Percentiles rank a stretch among this genome's conserved stretches.
These are phyloP conservation scores for Peronospora farinosa DNA, from an alignment of 352 stramenopile species.

Conservation along the genomic window DNA sequence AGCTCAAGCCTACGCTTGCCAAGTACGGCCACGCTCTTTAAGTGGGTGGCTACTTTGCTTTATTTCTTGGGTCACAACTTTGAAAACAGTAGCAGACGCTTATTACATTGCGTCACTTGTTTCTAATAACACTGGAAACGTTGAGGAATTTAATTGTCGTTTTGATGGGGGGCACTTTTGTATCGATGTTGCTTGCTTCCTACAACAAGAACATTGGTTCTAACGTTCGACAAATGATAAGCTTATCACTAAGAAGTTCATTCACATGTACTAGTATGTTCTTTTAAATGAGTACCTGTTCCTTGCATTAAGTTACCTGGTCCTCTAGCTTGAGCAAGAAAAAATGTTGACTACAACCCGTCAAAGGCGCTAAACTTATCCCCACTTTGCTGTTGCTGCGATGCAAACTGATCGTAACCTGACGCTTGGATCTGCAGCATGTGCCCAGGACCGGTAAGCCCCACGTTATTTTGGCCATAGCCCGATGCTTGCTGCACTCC, in stretches of 20 bases:
- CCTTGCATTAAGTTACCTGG: slow-evolving; percentile 4
- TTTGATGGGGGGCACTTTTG: neutral
- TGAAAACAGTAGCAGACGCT: slow-evolving; percentile 21
- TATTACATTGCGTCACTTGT: slow-evolving; percentile 18
- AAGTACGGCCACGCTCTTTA: slow-evolving; percentile 78
- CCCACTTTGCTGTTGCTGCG: slow-evolving; percentile 42
- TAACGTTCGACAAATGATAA: neutral
- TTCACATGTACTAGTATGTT: too few species aligned
- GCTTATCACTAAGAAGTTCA: too few species aligned
- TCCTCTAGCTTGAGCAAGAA: neutral
- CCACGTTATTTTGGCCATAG: slow-evolving; percentile 36
- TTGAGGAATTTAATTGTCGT: slow-evolving; percentile 27
- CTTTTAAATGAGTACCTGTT: neutral
- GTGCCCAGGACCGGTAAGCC: slow-evolving; percentile 47
- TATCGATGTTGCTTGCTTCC: neutral
- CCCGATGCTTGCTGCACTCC: slow-evolving; percentile 48
- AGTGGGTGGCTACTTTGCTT: slow-evolving; percentile 24
- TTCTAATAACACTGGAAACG: slow-evolving; percentile 36
- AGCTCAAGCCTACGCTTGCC: slow-evolving; percentile 81
- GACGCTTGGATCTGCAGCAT: slow-evolving; percentile 69
- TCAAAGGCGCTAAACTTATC: slow-evolving; percentile 83
- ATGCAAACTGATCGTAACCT: slow-evolving; percentile 43
- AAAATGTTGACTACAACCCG: slow-evolving; percentile 40
- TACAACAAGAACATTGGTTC: neutral
- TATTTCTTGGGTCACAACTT: slow-evolving; percentile 25